Conservation (phyloP, 129 eudicot genomes). For the Silybum marianum region DNA sequence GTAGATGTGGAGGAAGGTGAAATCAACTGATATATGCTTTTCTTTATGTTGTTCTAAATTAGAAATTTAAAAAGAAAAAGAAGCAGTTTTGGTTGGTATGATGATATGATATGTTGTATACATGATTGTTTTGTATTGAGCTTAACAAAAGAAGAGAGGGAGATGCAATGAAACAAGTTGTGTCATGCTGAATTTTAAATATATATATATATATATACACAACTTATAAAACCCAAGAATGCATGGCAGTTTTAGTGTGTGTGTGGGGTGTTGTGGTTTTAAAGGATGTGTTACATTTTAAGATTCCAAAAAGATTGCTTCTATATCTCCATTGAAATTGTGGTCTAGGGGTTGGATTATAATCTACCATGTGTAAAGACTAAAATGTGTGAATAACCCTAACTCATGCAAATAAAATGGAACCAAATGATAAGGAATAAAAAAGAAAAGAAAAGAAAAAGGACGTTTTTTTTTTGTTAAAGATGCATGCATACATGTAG, state of each 20-base stretch:
- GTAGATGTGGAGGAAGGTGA: conserved; percentile 91
- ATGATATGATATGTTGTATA: conserved; percentile 9
- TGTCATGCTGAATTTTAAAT: too few relatives aligned
- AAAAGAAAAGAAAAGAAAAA: not conserved
- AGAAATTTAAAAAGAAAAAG: not conserved
- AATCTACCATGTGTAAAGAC: too few relatives aligned
- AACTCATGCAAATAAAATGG: not conserved
- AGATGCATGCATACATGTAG: too few relatives aligned
- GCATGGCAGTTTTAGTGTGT: too few relatives aligned
- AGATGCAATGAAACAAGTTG: not conserved
- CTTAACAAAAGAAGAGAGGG: not conserved
- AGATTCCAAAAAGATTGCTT: too few relatives aligned
- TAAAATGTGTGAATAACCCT: not conserved
- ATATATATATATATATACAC: too few relatives aligned
- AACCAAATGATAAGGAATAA: not conserved
- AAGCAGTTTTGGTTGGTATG: not conserved
- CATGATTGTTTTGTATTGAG: conserved; percentile 2
- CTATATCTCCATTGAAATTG: too few relatives aligned
- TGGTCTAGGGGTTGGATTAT: too few relatives aligned
- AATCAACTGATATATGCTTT: conserved; percentile 29
- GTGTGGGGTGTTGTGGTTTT: too few relatives aligned
- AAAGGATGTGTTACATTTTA: too few relatives aligned
- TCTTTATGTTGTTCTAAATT: conserved; percentile 3
- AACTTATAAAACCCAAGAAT: not conserved
- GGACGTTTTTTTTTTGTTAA: not conserved